phyloP scores from a whole-genome alignment of 2,329 filamentous ascomycete species.

The Chaetothyriales sp. region DNA sequence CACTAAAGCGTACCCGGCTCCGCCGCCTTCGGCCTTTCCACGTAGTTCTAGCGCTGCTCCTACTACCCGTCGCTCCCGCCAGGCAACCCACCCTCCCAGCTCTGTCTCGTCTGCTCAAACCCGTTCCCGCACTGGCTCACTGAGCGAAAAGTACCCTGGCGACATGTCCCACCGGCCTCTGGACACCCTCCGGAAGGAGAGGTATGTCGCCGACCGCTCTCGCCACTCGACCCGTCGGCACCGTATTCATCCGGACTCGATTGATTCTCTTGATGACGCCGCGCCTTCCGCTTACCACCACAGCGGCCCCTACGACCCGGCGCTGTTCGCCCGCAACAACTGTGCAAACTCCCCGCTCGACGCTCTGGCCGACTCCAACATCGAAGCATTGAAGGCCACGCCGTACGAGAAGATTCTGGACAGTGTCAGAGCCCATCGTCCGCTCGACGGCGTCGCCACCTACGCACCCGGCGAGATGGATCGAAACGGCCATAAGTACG shows the following conservation, averaged over 20 bases:
- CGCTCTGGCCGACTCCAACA: conserved; percentile 59
- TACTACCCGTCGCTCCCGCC: conserved; percentile 29
- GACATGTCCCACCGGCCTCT: conserved; percentile 16
- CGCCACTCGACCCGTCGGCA: conserved; percentile 53
- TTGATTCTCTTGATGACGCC: conserved; percentile 60
- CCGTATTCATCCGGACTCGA: conserved; percentile 57
- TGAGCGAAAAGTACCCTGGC: conserved; percentile 14
- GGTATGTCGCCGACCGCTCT: conserved; percentile 36
- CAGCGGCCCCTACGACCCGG: conserved; percentile 79
- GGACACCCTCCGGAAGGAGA: conserved; percentile 15
- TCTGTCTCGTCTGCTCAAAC: conserved; percentile 1
- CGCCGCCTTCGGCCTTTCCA: conserved; percentile 43
- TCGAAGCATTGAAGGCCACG: conserved; percentile 66
- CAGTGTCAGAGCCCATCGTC: conserved; percentile 57
- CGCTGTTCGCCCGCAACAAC: conserved; percentile 58
- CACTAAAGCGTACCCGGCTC: conserved; percentile 32
- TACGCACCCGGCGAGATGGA: conserved; percentile 64
- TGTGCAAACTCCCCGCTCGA: conserved; percentile 54
- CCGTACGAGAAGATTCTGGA: conserved; percentile 65
- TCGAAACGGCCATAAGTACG: conserved; percentile 53
- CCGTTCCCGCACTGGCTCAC: conserved; percentile 34
- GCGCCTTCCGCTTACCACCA: conserved; percentile 47
- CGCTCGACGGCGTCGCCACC: conserved; percentile 64
- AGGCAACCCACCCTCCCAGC: conserved; percentile 3
- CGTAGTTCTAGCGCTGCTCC: conserved; percentile 30